Evolutionary conservation across 1,284 basidiomycete genomes (phyloP).

Genomic region (Leccinum subrobustum): DNA sequence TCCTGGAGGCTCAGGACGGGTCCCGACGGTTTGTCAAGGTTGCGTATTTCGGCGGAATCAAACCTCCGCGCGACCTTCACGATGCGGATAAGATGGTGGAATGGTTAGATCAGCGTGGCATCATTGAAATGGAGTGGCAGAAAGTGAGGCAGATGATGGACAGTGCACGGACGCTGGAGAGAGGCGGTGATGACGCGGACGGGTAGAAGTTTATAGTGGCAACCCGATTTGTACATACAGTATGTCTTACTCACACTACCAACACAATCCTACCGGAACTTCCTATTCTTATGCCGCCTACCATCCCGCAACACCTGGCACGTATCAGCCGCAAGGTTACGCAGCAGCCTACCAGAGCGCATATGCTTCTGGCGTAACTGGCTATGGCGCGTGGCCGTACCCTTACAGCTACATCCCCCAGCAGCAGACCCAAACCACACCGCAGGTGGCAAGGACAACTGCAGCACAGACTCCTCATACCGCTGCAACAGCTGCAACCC

Average conservation of each 20-base stretch:
- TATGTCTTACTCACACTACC: constrained; percentile 39
- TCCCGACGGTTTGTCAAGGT: constrained; percentile 52
- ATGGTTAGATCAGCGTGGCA: constrained; percentile 73
- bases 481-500: constrained; percentile 18
- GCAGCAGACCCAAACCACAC: constrained; percentile 34
- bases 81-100: constrained; percentile 78
- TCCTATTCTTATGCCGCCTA: constrained; percentile 57
- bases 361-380: constrained; percentile 44
- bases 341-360: constrained; percentile 45
- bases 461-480: constrained; percentile 32
- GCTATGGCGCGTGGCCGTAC: constrained; percentile 60
- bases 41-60: constrained; percentile 48
- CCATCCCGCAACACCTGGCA: constrained; percentile 38
- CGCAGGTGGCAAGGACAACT: constrained; percentile 37
- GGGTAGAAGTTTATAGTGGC: background rate
- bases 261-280: constrained; percentile 41
- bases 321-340: constrained; percentile 40
- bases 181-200: constrained; percentile 31
- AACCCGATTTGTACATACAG: background rate
- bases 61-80: constrained; percentile 60
- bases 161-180: constrained; percentile 63
- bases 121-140: constrained; percentile 68
- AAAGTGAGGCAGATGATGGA: constrained; percentile 71
- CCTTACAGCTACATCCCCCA: constrained; percentile 54
- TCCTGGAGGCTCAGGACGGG: constrained; percentile 42